These are phyloP conservation scores for Eleusine indica DNA, from an alignment of 176 grass and related monocot species.

Conservation along the genomic window DNA sequence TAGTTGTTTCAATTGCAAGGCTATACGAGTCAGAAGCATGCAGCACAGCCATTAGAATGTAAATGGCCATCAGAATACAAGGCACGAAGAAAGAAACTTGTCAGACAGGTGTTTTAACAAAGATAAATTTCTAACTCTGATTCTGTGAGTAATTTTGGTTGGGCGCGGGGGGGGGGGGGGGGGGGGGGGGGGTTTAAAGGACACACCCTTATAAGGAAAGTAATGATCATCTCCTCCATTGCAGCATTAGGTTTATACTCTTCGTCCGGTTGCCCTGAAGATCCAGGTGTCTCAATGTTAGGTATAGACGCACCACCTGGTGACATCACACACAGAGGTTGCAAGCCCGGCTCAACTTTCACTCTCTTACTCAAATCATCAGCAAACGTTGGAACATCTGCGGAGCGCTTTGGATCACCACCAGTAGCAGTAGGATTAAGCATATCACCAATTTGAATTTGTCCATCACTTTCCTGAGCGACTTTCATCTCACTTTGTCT, in stretches of 20 bases:
- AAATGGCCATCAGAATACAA: neutral
- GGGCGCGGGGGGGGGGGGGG: neutral
- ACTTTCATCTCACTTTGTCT: slow-evolving; percentile 92
- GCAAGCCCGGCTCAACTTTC: slow-evolving; percentile 92
- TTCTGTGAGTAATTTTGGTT: no score
- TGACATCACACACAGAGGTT: slow-evolving; percentile 92
- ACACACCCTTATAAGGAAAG: slow-evolving; percentile 92
- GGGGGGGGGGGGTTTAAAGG: neutral
- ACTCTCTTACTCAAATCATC: slow-evolving; percentile 98
- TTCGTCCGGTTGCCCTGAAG: slow-evolving; percentile 86
- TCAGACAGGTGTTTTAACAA: neutral
- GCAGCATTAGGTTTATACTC: slow-evolving; percentile 99
- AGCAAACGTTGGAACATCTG: slow-evolving; percentile 59
- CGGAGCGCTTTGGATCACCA: slow-evolving; percentile 66
- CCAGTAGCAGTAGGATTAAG: slow-evolving; percentile 65
- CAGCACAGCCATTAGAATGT: slow-evolving; percentile 1
- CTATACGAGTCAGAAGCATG: neutral
- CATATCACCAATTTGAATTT: slow-evolving; percentile 63
- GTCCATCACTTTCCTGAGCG: slow-evolving; percentile 68
- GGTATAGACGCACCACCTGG: slow-evolving; percentile 87
- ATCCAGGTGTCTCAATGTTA: slow-evolving; percentile 93
- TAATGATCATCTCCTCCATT: slow-evolving; percentile 99
- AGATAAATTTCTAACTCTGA: neutral
- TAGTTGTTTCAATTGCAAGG: slow-evolving; percentile 9
- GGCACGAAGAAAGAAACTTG: neutral